phyloP scores from a whole-genome alignment of 257 asterid species.

The Solanum chilense region DNA sequence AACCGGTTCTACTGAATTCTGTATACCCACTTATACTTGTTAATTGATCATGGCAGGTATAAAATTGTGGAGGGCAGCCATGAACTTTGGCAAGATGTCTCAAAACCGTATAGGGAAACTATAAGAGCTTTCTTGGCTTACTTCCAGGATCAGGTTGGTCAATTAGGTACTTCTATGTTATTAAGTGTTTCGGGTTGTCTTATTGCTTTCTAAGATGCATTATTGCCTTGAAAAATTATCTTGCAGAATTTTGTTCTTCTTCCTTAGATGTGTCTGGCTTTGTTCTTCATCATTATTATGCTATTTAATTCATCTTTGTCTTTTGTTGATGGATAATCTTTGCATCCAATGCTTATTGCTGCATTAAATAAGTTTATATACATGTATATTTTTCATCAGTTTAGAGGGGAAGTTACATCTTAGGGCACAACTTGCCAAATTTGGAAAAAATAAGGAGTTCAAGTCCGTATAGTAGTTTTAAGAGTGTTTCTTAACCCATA shows the following conservation, averaged over 20 bases:
- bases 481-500: neutral
- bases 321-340: neutral
- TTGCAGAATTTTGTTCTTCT: neutral
- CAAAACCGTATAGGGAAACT: conserved; percentile 95
- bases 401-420: neutral
- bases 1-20: neutral
- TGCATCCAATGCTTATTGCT: neutral
- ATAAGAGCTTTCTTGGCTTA: conserved; percentile 90
- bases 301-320: neutral
- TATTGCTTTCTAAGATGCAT: neutral
- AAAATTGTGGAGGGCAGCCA: conserved; percentile 87
- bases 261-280: neutral
- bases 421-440: neutral
- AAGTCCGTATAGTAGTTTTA: neutral
- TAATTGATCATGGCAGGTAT: conserved; percentile 47
- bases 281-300: neutral
- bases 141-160: conserved; percentile 88
- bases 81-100: conserved; percentile 77
- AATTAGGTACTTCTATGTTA: neutral
- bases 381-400: neutral
- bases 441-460: neutral
- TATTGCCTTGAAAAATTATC: neutral
- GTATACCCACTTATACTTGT: conserved; percentile 9
- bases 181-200: neutral
- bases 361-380: neutral